phyloP scores from a whole-genome alignment of 108 stramenopile species.

The Stephanodiscus triporus region DNA sequence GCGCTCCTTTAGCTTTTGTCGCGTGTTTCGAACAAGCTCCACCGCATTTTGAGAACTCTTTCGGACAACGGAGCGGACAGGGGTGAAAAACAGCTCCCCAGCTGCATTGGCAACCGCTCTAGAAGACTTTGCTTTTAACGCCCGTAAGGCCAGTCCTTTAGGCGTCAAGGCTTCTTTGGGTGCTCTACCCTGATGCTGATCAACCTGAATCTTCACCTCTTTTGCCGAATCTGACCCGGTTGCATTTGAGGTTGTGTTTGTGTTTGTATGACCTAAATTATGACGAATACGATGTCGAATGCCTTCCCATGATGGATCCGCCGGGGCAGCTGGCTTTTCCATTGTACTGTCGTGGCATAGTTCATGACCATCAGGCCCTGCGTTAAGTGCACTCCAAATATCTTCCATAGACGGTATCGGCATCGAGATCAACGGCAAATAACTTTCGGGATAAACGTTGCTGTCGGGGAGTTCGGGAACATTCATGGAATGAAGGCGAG shows the following conservation, averaged over 20 bases:
- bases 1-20: constrained; percentile 32
- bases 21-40: constrained; percentile 33
- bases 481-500: not conserved
- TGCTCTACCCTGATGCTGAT: not conserved
- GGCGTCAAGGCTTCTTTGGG: constrained; percentile 4
- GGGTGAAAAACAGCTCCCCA: constrained; percentile 22
- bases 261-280: not conserved
- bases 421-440: constrained; percentile 10
- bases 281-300: not conserved
- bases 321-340: constrained; percentile 9
- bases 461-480: not conserved
- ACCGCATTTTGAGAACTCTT: constrained; percentile 22
- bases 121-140: constrained; percentile 14
- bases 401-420: constrained; percentile 30
- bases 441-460: constrained; percentile 1
- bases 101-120: constrained; percentile 23
- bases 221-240: constrained; percentile 6
- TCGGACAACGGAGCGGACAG: constrained; percentile 29
- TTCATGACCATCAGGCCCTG: constrained; percentile 47
- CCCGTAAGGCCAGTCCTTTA: not conserved
- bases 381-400: constrained; percentile 27
- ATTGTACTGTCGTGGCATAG: not conserved
- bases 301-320: constrained; percentile 5
- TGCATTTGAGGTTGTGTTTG: constrained; percentile 8
- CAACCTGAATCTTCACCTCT: constrained; percentile 12